Percentiles rank a stretch among this genome's conserved stretches.
These are phyloP conservation scores for Lactifluus pinguis DNA, from an alignment of 768 basidiomycete genomes.

Conservation along the genomic window DNA sequence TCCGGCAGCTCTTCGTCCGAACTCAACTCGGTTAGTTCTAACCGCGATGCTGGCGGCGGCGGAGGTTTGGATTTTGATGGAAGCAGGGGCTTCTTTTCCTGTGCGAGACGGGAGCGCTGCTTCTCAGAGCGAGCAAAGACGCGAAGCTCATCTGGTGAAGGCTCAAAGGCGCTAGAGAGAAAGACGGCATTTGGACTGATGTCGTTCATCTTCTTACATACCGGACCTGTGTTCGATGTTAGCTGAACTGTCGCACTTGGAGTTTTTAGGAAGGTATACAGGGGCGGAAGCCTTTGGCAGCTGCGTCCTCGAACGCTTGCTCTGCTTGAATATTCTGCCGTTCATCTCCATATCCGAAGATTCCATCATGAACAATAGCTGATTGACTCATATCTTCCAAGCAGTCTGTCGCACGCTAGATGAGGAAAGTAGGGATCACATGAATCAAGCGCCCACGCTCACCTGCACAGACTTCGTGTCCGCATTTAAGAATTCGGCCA, in stretches of 20 bases:
- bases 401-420: conserved; percentile 35
- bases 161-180: conserved; percentile 58
- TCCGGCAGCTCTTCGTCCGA: conserved; percentile 46
- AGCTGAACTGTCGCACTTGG: not conserved
- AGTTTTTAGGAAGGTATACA: conserved; percentile 28
- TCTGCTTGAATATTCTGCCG: conserved; percentile 46
- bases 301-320: conserved; percentile 48
- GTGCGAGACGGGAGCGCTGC: not conserved
- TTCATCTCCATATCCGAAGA: conserved; percentile 51
- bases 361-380: conserved; percentile 45
- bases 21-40: conserved; percentile 20
- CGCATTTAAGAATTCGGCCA: conserved; percentile 55
- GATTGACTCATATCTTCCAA: conserved; percentile 43
- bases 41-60: conserved; percentile 1
- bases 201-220: conserved; percentile 59
- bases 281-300: conserved; percentile 48
- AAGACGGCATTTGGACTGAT: conserved; percentile 44
- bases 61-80: conserved; percentile 18
- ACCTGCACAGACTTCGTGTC: conserved; percentile 60
- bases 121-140: conserved; percentile 28
- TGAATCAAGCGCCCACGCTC: conserved; percentile 11
- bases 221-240: conserved; percentile 38
- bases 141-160: conserved; percentile 48
- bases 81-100: not conserved
- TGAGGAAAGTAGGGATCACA: not conserved